These are phyloP conservation scores for Chlorella sp. DNA, from an alignment of 139 green algal species.

Conservation along the genomic window DNA sequence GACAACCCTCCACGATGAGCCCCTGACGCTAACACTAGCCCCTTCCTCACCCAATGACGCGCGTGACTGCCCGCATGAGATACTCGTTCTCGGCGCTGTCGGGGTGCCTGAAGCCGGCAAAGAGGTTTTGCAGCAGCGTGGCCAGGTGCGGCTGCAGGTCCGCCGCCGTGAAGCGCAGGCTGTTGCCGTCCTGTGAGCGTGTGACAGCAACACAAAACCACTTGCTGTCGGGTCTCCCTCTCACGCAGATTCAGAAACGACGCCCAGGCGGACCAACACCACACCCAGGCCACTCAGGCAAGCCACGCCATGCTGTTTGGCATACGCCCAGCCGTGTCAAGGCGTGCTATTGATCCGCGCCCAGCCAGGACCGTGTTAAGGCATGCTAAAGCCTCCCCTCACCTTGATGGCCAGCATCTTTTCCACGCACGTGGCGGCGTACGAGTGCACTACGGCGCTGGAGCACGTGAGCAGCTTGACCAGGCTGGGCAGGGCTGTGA, in stretches of 20 bases:
- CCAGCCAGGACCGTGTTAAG: no score
- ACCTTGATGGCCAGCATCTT: constrained; percentile 70
- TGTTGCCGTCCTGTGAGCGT: constrained; percentile 21
- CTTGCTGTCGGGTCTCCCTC: no score
- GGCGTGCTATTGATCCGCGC: no score
- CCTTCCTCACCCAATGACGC: constrained; percentile 67
- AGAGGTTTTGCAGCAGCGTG: constrained; percentile 73
- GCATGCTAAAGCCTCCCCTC: no score
- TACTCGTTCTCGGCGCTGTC: constrained; percentile 96
- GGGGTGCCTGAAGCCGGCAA: constrained; percentile 72
- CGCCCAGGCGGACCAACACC: no score
- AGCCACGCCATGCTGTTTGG: no score
- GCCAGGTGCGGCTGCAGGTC: constrained; percentile 39
- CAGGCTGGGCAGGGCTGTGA: constrained; percentile 62
- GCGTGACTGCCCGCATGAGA: constrained; percentile 84
- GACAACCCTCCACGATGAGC: no score
- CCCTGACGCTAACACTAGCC: no score
- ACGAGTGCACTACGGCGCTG: constrained; percentile 93
- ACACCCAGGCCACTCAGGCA: no score
- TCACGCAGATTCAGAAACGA: no score
- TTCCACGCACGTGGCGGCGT: constrained; percentile 90
- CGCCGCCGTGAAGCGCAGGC: constrained; percentile 44
- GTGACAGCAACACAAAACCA: not conserved
- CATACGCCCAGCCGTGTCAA: no score
- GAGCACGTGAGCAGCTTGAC: constrained; percentile 58